These are phyloP conservation scores for Xylaria bambusicola DNA, from an alignment of 495 filamentous ascomycete species.

Conservation along the genomic window DNA sequence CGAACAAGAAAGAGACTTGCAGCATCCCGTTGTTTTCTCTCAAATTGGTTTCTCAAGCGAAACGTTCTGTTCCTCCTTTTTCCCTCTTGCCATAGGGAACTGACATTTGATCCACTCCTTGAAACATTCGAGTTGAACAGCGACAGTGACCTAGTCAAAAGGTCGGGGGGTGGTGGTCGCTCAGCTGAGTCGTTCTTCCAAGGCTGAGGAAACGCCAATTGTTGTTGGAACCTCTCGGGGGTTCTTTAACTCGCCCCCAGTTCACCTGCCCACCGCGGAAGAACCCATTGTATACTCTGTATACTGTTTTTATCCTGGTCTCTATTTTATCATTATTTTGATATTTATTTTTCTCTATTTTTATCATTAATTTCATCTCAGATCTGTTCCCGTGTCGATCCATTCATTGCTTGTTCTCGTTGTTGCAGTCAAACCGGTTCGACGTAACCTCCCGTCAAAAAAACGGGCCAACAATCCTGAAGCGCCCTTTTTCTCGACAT, in stretches of 20 bases:
- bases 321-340: background rate
- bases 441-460: constrained; percentile 29
- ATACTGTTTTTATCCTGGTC: background rate
- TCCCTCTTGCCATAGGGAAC: constrained; percentile 25
- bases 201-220: constrained; percentile 20
- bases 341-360: background rate
- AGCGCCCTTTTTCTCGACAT: too few relatives aligned
- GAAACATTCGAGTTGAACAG: constrained; percentile 38
- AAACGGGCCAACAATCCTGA: constrained; percentile 22
- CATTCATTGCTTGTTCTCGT: constrained; percentile 19
- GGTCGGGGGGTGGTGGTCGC: constrained; percentile 26
- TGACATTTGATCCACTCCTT: constrained; percentile 29
- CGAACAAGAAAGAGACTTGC: constrained; percentile 37
- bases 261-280: constrained; percentile 8
- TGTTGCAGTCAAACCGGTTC: constrained; percentile 28
- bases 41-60: constrained; percentile 17
- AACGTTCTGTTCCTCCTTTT: too few relatives aligned
- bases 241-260: too few relatives aligned
- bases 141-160: constrained; percentile 31
- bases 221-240: too few relatives aligned
- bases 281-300: background rate
- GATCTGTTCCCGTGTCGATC: constrained; percentile 22
- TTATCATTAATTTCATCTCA: constrained; percentile 3
- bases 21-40: constrained; percentile 29
- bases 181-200: constrained; percentile 15